These are phyloP conservation scores for Colletotrichum lini DNA, from an alignment of 2,329 filamentous ascomycete genomes.

Conservation along the genomic window DNA sequence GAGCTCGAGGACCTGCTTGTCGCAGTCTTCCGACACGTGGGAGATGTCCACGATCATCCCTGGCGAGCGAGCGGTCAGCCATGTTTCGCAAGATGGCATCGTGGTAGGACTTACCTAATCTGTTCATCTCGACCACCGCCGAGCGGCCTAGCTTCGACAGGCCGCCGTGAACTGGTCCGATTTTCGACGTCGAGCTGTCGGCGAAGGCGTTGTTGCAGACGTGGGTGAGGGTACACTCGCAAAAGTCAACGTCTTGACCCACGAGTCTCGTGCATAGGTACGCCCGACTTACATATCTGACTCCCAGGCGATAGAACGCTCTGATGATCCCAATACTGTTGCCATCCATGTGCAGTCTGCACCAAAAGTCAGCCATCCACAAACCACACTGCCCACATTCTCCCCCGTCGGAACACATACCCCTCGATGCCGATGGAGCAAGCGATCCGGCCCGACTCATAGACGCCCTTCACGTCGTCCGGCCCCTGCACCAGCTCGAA, in stretches of 20 bases:
- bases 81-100: no score
- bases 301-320: slow-evolving; percentile 51
- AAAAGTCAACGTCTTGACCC: background rate
- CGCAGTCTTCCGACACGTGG: slow-evolving; percentile 48
- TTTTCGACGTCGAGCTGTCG: slow-evolving; percentile 46
- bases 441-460: slow-evolving; percentile 50
- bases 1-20: slow-evolving; percentile 45
- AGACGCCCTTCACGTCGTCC: slow-evolving; percentile 48
- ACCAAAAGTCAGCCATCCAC: background rate
- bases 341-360: slow-evolving; percentile 49
- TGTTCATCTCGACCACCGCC: slow-evolving; percentile 54
- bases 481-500: slow-evolving; percentile 47
- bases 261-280: background rate
- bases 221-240: slow-evolving; percentile 48
- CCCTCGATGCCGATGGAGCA: slow-evolving; percentile 55
- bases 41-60: slow-evolving; percentile 51
- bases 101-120: slow-evolving; percentile 45
- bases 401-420: background rate
- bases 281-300: slow-evolving; percentile 50
- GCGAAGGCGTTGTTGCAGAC: slow-evolving; percentile 49
- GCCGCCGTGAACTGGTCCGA: slow-evolving; percentile 45
- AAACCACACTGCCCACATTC: background rate
- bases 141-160: slow-evolving; percentile 48
- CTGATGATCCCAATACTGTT: slow-evolving; percentile 53
- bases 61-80: background rate